phyloP scores from a whole-genome alignment of 2,329 filamentous ascomycete genomes.

The Zymoseptoria pseudotritici region DNA sequence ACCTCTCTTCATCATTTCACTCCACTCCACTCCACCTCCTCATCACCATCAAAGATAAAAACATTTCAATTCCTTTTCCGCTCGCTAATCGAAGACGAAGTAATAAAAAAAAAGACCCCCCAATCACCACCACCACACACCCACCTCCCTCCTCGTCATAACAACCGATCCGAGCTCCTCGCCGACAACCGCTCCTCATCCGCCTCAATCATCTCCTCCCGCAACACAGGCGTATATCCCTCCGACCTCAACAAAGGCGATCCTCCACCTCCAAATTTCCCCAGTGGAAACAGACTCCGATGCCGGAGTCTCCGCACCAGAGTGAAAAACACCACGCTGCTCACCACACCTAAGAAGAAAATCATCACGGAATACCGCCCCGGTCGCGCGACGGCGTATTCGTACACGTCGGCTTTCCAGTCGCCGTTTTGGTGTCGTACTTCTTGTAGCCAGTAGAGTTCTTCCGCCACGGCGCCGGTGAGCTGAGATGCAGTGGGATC shows the following conservation, averaged over 20 bases:
- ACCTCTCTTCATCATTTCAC: not conserved
- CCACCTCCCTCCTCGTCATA: not conserved
- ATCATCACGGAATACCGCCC: constrained; percentile 1
- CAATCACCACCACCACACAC: not conserved
- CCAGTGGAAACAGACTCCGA: not conserved
- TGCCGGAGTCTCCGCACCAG: constrained; percentile 1
- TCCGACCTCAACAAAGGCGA: not conserved
- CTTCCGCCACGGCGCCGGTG: constrained; percentile 9
- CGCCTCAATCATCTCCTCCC: not conserved
- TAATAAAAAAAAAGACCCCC: not conserved
- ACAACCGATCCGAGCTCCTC: not conserved
- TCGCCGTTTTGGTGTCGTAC: constrained; percentile 4
- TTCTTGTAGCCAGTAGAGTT: constrained; percentile 12
- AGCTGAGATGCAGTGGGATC: not conserved
- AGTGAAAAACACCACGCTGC: constrained; percentile 2
- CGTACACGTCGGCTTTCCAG: constrained; percentile 4
- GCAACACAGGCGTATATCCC: not conserved
- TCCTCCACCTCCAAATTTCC: not conserved
- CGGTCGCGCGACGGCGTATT: not conserved
- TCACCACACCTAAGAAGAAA: constrained; percentile 5
- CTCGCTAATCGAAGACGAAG: not conserved
- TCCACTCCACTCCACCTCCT: not conserved
- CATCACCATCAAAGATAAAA: not conserved
- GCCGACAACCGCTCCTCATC: not conserved
- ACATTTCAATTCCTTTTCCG: not conserved